Conservation (phyloP, 139 green algal genomes). For the Micromonas commoda region DNA sequence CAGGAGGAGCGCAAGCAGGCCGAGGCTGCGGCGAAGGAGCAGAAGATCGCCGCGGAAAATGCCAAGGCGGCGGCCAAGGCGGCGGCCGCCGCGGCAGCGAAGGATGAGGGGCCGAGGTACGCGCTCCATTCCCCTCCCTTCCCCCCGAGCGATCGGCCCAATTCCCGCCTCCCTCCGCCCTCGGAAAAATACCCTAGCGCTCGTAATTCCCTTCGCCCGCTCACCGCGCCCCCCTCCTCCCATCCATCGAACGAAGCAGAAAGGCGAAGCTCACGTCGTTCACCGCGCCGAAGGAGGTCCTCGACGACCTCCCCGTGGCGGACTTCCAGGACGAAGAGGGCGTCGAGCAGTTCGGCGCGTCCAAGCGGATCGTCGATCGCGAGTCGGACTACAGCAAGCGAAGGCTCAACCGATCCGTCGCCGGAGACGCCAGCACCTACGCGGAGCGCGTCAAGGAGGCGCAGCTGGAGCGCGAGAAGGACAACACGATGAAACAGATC, state of each 20-base stretch:
- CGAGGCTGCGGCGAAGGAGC: background rate
- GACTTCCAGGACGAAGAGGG: constrained; percentile 10
- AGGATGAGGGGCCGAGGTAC: too few species aligned
- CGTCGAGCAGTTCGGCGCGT: constrained; percentile 4
- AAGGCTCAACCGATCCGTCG: background rate
- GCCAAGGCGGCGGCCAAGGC: too few species aligned
- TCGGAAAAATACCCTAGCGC: too few species aligned
- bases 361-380: constrained; percentile 26
- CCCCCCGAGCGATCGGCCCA: too few species aligned
- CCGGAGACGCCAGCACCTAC: constrained; percentile 15
- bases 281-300: constrained; percentile 3
- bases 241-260: background rate
- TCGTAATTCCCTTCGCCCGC: background rate
- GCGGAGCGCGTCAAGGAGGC: constrained; percentile 9
- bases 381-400: constrained; percentile 22
- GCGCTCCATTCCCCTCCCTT: too few species aligned
- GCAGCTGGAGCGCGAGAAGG: background rate
- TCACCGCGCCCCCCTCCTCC: background rate
- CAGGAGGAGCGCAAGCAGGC: background rate
- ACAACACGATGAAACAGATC: constrained; percentile 22
- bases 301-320: background rate
- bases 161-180: too few species aligned
- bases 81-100: too few species aligned
- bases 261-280: constrained; percentile 9
- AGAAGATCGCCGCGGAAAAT: background rate